Percentiles rank a stretch among this genome's conserved stretches.
Evolutionary conservation across 257 asterid genomes (phyloP).

Genomic region (Verbena officinalis): DNA sequence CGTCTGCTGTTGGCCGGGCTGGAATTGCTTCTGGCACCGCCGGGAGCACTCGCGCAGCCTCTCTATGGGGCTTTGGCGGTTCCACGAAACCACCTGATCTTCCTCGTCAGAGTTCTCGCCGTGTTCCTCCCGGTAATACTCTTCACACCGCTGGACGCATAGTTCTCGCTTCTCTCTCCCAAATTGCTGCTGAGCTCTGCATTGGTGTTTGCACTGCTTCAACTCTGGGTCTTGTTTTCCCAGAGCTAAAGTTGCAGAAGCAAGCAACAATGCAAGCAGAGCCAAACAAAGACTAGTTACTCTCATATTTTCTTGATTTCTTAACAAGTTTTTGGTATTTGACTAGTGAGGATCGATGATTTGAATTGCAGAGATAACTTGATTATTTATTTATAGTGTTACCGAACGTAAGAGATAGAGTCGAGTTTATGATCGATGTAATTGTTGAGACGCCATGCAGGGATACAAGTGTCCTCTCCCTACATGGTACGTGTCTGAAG

Average conservation of each 20-base stretch:
- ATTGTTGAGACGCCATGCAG: conserved; percentile 36
- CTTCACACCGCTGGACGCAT: conserved; percentile 34
- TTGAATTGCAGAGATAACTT: neutral
- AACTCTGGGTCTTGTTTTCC: conserved; percentile 39
- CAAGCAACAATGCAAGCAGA: conserved; percentile 35
- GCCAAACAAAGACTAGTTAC: conserved; percentile 4
- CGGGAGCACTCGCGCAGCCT: conserved; percentile 31
- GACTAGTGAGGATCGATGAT: conserved; percentile 17
- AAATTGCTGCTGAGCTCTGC: conserved; percentile 22
- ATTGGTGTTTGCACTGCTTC: conserved; percentile 38
- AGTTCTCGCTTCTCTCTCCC: conserved; percentile 9
- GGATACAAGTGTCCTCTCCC: conserved; percentile 44
- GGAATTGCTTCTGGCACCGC: conserved; percentile 22
- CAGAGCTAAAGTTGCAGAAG: conserved; percentile 21
- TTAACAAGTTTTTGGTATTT: neutral
- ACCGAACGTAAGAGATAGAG: conserved; percentile 18
- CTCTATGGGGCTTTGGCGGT: conserved; percentile 33
- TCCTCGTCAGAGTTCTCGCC: neutral
- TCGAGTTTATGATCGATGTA: conserved; percentile 14
- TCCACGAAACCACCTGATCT: neutral
- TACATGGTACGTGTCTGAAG: conserved; percentile 34
- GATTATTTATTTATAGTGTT: conserved; percentile 27
- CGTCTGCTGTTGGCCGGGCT: neutral
- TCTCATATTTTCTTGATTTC: neutral
- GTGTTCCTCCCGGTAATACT: conserved; percentile 26